Percentiles rank a stretch among this genome's conserved stretches.
Evolutionary conservation across 2,329 filamentous ascomycete genomes (phyloP).

Genomic region (Microsporum canis): DNA sequence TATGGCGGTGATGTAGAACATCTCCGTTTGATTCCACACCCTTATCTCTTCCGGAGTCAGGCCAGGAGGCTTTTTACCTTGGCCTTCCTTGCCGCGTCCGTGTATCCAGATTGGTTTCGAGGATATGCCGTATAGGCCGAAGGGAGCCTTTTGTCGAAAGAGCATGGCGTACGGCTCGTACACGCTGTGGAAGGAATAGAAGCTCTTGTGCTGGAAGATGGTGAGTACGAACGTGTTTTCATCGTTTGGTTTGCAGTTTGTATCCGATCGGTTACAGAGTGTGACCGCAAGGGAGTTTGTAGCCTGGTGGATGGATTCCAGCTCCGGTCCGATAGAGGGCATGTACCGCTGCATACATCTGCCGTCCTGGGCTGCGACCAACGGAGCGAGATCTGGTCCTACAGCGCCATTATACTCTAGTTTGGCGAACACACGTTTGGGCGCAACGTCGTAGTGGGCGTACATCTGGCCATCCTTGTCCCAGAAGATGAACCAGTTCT

Average conservation of each 20-base stretch:
- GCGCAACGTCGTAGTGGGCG: constrained; percentile 44
- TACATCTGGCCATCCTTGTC: constrained; percentile 38
- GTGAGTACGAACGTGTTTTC: constrained; percentile 46
- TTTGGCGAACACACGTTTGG: constrained; percentile 40
- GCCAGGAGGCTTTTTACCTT: constrained; percentile 18
- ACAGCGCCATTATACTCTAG: constrained; percentile 37
- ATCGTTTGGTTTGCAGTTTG: constrained; percentile 32
- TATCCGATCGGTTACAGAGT: constrained; percentile 41
- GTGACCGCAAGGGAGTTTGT: constrained; percentile 49
- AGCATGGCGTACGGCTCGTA: constrained; percentile 49
- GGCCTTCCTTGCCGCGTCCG: constrained; percentile 31
- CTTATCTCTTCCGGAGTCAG: constrained; percentile 4
- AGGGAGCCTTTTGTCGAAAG: constrained; percentile 40
- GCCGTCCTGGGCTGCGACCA: constrained; percentile 30
- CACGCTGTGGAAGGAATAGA: constrained; percentile 38
- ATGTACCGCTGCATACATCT: constrained; percentile 39
- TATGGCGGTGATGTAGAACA: constrained; percentile 49
- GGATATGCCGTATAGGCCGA: constrained; percentile 41
- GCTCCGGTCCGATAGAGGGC: constrained; percentile 25
- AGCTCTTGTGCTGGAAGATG: constrained; percentile 47
- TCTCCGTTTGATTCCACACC: constrained; percentile 35
- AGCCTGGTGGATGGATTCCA: constrained; percentile 46
- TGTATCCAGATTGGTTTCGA: constrained; percentile 45
- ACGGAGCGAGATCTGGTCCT: constrained; percentile 38
- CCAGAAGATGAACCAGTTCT: constrained; percentile 56